Evolutionary conservation across 1,284 basidiomycete genomes (phyloP).

Genomic region (Ceratobasidium sp.): DNA sequence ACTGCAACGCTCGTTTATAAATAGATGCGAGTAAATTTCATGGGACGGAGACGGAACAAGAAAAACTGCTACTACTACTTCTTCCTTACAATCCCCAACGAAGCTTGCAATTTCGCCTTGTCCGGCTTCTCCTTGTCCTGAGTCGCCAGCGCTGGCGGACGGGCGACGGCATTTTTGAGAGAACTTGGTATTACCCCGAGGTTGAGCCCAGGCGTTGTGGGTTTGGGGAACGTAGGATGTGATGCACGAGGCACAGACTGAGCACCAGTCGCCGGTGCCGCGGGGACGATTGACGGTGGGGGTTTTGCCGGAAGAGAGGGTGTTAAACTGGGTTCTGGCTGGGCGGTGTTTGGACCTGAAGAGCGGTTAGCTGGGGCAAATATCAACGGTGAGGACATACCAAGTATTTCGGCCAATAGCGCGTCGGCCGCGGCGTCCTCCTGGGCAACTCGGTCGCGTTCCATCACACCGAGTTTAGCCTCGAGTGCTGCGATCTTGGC

Average conservation of each 20-base stretch:
- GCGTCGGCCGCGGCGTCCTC: conserved; percentile 23
- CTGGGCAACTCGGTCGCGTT: conserved; percentile 51
- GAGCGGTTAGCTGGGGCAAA: background rate
- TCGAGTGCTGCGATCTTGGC: conserved; percentile 96
- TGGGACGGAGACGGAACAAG: background rate
- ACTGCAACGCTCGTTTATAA: background rate
- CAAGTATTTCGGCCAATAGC: conserved; percentile 20
- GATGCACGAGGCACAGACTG: conserved; percentile 29
- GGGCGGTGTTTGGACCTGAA: conserved; percentile 30
- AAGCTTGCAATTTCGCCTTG: conserved; percentile 37
- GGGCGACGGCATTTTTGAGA: conserved; percentile 26
- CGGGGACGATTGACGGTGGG: conserved; percentile 33
- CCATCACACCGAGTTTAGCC: conserved; percentile 88
- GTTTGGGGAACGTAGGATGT: background rate
- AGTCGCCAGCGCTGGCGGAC: conserved; percentile 27
- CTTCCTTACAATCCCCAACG: conserved; percentile 38
- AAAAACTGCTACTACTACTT: conserved; percentile 5
- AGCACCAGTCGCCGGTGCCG: conserved; percentile 15
- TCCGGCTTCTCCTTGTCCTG: conserved; percentile 31
- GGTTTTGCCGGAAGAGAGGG: conserved; percentile 42
- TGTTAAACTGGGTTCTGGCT: conserved; percentile 4
- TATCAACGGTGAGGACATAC: background rate
- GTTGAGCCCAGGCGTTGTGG: conserved; percentile 14
- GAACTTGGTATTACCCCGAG: conserved; percentile 24
- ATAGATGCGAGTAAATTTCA: background rate